Evolutionary conservation across 2,329 filamentous ascomycete genomes (phyloP).

Genomic region (Hortaea werneckii): DNA sequence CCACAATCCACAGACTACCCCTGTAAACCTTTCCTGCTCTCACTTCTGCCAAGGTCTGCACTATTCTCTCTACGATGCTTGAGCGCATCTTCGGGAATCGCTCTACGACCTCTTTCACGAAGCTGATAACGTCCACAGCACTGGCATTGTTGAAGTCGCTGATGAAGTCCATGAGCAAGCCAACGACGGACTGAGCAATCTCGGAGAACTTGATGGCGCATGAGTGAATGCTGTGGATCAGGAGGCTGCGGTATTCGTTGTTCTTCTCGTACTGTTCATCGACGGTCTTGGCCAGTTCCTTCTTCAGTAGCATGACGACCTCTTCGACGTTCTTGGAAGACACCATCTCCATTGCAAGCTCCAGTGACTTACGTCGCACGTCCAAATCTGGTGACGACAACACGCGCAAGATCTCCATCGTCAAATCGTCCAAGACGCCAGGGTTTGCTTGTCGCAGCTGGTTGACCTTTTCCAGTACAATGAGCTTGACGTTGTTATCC

Average conservation of each 20-base stretch:
- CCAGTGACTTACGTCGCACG: slow-evolving; percentile 81
- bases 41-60: slow-evolving; percentile 84
- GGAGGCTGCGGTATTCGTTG: slow-evolving; percentile 81
- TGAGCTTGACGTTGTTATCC: slow-evolving; percentile 98
- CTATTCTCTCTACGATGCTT: slow-evolving; percentile 78
- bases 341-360: slow-evolving; percentile 91
- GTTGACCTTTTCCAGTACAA: slow-evolving; percentile 89
- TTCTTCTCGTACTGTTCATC: slow-evolving; percentile 99
- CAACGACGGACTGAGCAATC: slow-evolving; percentile 91
- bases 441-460: slow-evolving; percentile 79
- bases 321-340: slow-evolving; percentile 98
- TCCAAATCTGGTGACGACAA: slow-evolving; percentile 93
- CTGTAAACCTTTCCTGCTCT: slow-evolving; percentile 95
- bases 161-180: slow-evolving; percentile 97
- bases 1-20: slow-evolving; percentile 93
- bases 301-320: slow-evolving; percentile 90
- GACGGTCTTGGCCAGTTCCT: slow-evolving; percentile 93
- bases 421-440: slow-evolving; percentile 82
- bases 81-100: slow-evolving; percentile 86
- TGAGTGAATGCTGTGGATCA: slow-evolving; percentile 96
- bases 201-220: slow-evolving; percentile 99
- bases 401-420: slow-evolving; percentile 94
- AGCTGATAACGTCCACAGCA: slow-evolving; percentile 93
- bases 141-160: slow-evolving; percentile 96
- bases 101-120: slow-evolving; percentile 97